phyloP scores from a whole-genome alignment of 2,329 filamentous ascomycete species.

The Xylaria multiplex region DNA sequence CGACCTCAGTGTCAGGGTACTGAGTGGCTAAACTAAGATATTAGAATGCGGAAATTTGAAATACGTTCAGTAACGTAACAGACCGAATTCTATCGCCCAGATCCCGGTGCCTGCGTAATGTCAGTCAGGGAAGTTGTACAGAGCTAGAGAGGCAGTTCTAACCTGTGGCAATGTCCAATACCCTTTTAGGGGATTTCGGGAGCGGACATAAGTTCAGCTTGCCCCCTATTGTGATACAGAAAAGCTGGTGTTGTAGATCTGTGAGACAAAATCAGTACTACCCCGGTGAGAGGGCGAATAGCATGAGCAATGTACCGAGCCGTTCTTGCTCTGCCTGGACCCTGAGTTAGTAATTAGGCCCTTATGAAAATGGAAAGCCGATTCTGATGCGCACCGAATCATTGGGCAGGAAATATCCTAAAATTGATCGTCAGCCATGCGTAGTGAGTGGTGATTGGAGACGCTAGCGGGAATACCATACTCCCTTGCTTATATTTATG shows the following conservation, averaged over 20 bases:
- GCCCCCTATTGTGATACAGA: slow-evolving; percentile 54
- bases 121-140: slow-evolving; percentile 26
- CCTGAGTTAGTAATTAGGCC: slow-evolving; percentile 12
- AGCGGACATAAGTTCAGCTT: slow-evolving; percentile 59
- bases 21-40: slow-evolving; percentile 48
- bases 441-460: not conserved
- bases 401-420: slow-evolving; percentile 50
- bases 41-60: slow-evolving; percentile 6
- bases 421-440: slow-evolving; percentile 17
- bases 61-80: slow-evolving; percentile 22
- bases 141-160: slow-evolving; percentile 1
- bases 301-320: slow-evolving; percentile 37
- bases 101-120: slow-evolving; percentile 54
- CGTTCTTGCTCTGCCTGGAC: slow-evolving; percentile 48
- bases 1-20: slow-evolving; percentile 52
- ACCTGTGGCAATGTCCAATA: slow-evolving; percentile 59
- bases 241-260: slow-evolving; percentile 54
- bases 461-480: slow-evolving; percentile 32
- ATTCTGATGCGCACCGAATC: slow-evolving; percentile 40
- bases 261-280: slow-evolving; percentile 10
- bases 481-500: slow-evolving; percentile 49
- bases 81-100: slow-evolving; percentile 60
- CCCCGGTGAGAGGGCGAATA: not conserved
- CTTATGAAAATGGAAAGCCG: not conserved
- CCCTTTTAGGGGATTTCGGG: slow-evolving; percentile 51